Conservation (phyloP, 75 land plant species). For the Cunninghamia lanceolata region DNA sequence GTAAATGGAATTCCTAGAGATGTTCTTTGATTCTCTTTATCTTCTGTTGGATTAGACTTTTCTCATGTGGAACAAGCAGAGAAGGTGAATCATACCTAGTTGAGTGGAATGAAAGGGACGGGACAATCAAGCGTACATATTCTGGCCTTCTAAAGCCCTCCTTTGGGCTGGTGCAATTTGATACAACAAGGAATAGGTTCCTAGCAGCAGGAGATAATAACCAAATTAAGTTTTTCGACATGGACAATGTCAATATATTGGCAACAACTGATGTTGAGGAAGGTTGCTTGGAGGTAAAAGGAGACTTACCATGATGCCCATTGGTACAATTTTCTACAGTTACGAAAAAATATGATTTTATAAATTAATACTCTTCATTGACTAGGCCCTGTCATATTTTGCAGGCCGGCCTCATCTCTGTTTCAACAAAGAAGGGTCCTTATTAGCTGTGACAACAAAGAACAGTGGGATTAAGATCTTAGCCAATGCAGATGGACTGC, state of each 20-base stretch:
- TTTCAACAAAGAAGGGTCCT: constrained; percentile 27
- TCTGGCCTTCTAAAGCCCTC: constrained; percentile 56
- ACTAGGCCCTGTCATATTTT: background rate
- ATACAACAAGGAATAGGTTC: constrained; percentile 67
- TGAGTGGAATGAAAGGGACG: constrained; percentile 87
- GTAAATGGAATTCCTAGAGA: background rate
- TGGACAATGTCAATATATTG: constrained; percentile 60
- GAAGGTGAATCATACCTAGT: constrained; percentile 75
- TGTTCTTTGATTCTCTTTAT: background rate
- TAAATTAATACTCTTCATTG: too few relatives aligned
- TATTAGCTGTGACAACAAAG: constrained; percentile 28
- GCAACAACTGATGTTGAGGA: constrained; percentile 62
- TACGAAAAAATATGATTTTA: background rate
- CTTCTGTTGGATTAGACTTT: constrained; percentile 34
- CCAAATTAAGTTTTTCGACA: constrained; percentile 78
- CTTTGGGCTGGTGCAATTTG: constrained; percentile 65
- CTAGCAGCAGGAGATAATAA: constrained; percentile 75
- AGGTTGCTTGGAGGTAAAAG: constrained; percentile 52
- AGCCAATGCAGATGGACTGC: constrained; percentile 24
- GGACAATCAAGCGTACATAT: constrained; percentile 65
- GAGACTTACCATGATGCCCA: background rate
- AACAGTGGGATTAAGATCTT: constrained; percentile 26
- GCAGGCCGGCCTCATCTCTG: constrained; percentile 17
- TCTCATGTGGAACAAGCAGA: constrained; percentile 83
- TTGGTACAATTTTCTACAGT: background rate